Conservation (phyloP, 768 basidiomycete genomes). For the Hirschioporus abietinus region DNA sequence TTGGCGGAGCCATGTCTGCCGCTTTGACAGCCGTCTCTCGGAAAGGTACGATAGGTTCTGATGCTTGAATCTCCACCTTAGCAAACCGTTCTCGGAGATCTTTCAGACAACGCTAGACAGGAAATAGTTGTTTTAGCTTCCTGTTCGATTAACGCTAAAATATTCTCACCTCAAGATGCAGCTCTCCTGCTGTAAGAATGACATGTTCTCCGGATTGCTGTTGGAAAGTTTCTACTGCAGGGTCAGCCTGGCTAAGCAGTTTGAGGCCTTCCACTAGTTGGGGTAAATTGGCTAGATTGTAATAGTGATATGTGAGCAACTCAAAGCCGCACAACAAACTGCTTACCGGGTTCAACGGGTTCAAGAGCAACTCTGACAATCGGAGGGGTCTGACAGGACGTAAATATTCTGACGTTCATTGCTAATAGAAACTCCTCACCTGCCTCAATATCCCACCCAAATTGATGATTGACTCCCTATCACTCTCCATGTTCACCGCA, state of each 20-base stretch:
- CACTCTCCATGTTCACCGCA: constrained; percentile 25
- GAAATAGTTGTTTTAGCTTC: too few species aligned
- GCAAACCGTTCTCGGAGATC: constrained; percentile 97
- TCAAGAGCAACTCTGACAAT: constrained; percentile 96
- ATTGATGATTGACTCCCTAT: constrained; percentile 64
- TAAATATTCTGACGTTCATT: constrained; percentile 6
- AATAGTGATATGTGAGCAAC: constrained; percentile 10
- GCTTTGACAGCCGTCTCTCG: constrained; percentile 88
- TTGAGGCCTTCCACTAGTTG: constrained; percentile 84
- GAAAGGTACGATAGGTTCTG: constrained; percentile 96
- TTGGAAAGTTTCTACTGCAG: constrained; percentile 95
- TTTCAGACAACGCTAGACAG: constrained; percentile 79
- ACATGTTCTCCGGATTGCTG: constrained; percentile 98
- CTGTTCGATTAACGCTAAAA: constrained; percentile 2
- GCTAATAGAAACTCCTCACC: constrained; percentile 34
- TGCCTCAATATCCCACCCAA: constrained; percentile 64
- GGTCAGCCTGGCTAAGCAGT: constrained; percentile 89
- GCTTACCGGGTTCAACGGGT: constrained; percentile 53
- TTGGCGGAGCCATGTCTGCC: constrained; percentile 85
- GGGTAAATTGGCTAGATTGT: constrained; percentile 61
- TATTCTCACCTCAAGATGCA: constrained; percentile 80
- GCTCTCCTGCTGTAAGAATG: constrained; percentile 90
- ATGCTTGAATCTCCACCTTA: constrained; percentile 85
- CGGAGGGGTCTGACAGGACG: constrained; percentile 56
- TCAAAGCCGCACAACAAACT: not conserved